Conservation (phyloP, 129 eudicot species). For the Chrysanthemum makinoi region DNA sequence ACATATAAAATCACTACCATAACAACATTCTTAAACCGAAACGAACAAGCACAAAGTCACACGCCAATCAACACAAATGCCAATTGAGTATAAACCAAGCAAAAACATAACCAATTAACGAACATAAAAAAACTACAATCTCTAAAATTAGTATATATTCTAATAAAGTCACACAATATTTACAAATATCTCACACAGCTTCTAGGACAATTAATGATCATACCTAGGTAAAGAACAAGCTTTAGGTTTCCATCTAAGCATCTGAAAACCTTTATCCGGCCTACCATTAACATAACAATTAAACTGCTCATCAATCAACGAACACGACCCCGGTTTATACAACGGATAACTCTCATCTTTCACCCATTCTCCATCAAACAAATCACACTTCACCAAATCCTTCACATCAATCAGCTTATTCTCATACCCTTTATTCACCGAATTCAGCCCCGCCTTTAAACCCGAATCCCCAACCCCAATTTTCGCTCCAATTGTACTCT, state of each 20-base stretch:
- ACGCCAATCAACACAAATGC: no score
- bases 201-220: neutral
- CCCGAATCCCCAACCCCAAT: neutral
- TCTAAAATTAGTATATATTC: no score
- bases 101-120: constrained; percentile 11
- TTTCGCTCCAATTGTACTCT: neutral
- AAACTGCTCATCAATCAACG: constrained; percentile 67
- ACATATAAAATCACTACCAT: neutral
- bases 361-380: constrained; percentile 82
- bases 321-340: constrained; percentile 70
- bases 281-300: constrained; percentile 62
- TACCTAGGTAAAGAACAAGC: constrained; percentile 73
- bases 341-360: constrained; percentile 69
- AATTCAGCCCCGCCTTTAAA: neutral
- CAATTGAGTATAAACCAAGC: constrained; percentile 7
- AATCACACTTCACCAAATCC: constrained; percentile 43
- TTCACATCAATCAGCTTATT: constrained; percentile 25
- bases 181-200: no score
- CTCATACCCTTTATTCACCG: constrained; percentile 18
- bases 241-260: constrained; percentile 69
- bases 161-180: no score
- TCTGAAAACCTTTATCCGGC: constrained; percentile 60
- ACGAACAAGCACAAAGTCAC: no score
- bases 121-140: neutral
- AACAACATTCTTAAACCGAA: no score